Evolutionary conservation across 2,329 filamentous ascomycete genomes (phyloP), one percentile per base, ranked within the genome.

Genomic region (Diaporthe citri): DNA sequence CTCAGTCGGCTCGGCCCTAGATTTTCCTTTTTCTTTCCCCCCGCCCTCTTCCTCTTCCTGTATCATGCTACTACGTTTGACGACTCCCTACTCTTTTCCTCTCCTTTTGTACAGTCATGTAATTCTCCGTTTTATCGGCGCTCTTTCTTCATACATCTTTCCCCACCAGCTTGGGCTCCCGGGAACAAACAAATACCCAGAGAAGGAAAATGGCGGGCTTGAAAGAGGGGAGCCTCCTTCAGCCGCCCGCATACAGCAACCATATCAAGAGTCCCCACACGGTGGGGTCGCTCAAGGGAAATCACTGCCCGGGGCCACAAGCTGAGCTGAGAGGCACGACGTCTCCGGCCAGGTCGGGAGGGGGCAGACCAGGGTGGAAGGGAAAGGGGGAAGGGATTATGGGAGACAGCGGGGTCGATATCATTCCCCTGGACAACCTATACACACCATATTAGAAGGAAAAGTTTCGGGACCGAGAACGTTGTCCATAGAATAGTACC

Each of bases 171-270:
- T 12, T 36, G 46, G 34, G 59, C 28, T 70, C 72, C 31, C 41
- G 69, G 72, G 60, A 57, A 76, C 76, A 48, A 75, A 15, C 39
- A 59, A 73, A 77, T 78, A 78, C 77, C 78, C 77, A 77, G 56
- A 28, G 56, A 75, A 60, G 66, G 52, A 39, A 73, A 52, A 17
- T 4, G 25, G 17, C 52, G 51, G 31, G 31, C 8, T 22, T 13
- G 66, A 51, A 71, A 43, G 46, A 20, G 31, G 36, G n/a, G 22
- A 39, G 34, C 46, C 62, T 36, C 62, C 62, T 67, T 52, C 46
- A 67, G 46, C 31, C 62, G 15, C 46, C 34, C 46, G 20, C 62
- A 46, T 28, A 34, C 31, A 67, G 31, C 62, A 67, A 67, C 46
- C 46, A 52, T n/a, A n/a, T 39, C 62, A 67, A 12, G 31, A 52